Percentiles rank a stretch among this genome's conserved stretches.
These are phyloP conservation scores for Solanum bulbocastanum DNA, from an alignment of 257 asterid genomes.

Conservation along the genomic window DNA sequence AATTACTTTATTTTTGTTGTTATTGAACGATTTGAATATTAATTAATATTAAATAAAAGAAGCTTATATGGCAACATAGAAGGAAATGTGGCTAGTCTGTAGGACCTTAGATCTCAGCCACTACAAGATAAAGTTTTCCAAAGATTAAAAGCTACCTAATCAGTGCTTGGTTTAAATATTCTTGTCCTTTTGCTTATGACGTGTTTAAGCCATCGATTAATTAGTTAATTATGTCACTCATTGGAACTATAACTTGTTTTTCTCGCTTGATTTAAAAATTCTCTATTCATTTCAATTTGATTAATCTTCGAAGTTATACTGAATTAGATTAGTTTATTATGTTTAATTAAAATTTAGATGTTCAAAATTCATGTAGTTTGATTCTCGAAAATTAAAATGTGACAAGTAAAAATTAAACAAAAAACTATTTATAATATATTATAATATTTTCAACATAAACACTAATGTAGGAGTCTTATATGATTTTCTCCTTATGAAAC, in stretches of 20 bases:
- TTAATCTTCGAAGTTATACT: too few species aligned
- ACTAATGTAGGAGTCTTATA: not conserved
- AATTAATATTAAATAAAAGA: not conserved
- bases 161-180: not conserved
- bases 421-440: too few species aligned
- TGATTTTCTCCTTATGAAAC: not conserved
- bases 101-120: not conserved
- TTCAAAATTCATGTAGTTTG: too few species aligned
- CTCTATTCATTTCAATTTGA: not conserved
- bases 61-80: not conserved
- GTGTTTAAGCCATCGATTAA: not conserved
- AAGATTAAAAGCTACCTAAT: not conserved
- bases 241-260: not conserved
- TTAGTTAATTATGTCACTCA: not conserved
- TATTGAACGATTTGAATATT: not conserved
- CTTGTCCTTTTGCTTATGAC: not conserved
- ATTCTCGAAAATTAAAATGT: too few species aligned
- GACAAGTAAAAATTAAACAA: not conserved
- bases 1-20: not conserved
- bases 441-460: too few species aligned
- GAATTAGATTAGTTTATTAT: not conserved
- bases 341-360: too few species aligned
- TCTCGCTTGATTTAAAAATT: not conserved
- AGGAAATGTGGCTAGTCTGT: not conserved
- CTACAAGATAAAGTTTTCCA: not conserved